phyloP scores from a whole-genome alignment of 1,139 yeast species.

The Komagataea norvegica region DNA sequence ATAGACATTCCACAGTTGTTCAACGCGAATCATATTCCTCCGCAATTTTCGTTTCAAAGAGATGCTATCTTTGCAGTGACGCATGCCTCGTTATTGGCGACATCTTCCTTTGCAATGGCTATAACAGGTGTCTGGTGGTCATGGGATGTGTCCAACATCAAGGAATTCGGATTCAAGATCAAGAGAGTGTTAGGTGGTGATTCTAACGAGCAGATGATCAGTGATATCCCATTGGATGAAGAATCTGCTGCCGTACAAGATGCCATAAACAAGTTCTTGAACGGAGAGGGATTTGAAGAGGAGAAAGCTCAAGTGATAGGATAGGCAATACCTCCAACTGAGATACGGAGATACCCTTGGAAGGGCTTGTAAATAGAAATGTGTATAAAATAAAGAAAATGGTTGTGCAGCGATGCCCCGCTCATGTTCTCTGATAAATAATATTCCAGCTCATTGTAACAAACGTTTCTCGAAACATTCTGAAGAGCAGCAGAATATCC shows the following conservation, averaged over 20 bases:
- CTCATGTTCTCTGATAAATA: too few species aligned
- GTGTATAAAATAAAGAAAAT: too few species aligned
- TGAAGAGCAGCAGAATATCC: too few species aligned
- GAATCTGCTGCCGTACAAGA: conserved; percentile 43
- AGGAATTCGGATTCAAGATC: conserved; percentile 72
- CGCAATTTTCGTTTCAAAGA: conserved; percentile 69
- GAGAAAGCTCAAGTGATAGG: conserved; percentile 2
- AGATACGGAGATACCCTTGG: neutral
- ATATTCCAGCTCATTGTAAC: too few species aligned
- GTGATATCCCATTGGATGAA: conserved; percentile 57
- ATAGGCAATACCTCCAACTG: neutral
- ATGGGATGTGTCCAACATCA: conserved; percentile 59
- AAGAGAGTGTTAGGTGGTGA: conserved; percentile 66
- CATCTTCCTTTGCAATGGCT: conserved; percentile 67
- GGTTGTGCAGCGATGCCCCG: too few species aligned
- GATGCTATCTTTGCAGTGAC: conserved; percentile 89
- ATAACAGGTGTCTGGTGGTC: conserved; percentile 79
- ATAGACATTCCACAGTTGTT: conserved; percentile 65
- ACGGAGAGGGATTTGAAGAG: conserved; percentile 24
- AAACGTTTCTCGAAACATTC: too few species aligned
- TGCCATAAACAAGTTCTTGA: conserved; percentile 24
- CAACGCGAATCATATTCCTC: conserved; percentile 85
- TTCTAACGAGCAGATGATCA: conserved; percentile 46
- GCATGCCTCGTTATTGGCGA: conserved; percentile 72
- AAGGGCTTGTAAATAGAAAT: neutral